Base-by-base conservation (phyloP, 129 eudicot species). In the Apium graveolens region DNA sequence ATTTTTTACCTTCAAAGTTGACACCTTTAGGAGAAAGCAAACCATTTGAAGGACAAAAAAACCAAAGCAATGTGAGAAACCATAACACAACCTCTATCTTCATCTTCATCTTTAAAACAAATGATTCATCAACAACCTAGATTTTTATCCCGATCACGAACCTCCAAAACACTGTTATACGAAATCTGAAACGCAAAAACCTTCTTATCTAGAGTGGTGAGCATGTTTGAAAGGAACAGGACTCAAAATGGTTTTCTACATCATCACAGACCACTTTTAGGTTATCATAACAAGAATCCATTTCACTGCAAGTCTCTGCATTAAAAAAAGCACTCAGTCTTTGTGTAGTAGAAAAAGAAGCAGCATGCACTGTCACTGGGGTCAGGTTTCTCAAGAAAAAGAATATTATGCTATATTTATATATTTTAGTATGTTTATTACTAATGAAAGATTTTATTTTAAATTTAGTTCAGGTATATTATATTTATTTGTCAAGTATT, bases 11-110 rank as follows among this genome's bases (percentile, higher is more conserved):
- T n/a, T 77, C 98, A 89, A 86, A 93, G 91, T 93, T 93, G 10
- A 93, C 98, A 74, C 98, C 98, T 89, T 90, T 93, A 24, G 98
- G 88, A 57, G 98, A 93, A 71, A 93, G 94, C 88, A 93, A 81
- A 51, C 83, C 86, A 78, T 76, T 79, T 78, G 88, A 85, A 62
- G 79, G 84, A 63, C 78, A 70, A 76, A 53, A 87, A 83, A 86
- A 51, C 80, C 84, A 84, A 12, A 87, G 32, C 77, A 84, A 80
- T 45, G 53, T 63, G 65, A 90, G 43, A 70, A 83, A 79, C 83
- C 86, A 84, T 78, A 86, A 80, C 45, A 80, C 76, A 77, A 57
- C 34, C 78, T 81, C 84, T 63, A 26, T 48, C 31, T 74, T 78
- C 76, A 82, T 86, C 78, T 85, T 87, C 90, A 88, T 92, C 53